Evolutionary conservation across 306 rosid species (phyloP).

Genomic region (Malus asiatica): DNA sequence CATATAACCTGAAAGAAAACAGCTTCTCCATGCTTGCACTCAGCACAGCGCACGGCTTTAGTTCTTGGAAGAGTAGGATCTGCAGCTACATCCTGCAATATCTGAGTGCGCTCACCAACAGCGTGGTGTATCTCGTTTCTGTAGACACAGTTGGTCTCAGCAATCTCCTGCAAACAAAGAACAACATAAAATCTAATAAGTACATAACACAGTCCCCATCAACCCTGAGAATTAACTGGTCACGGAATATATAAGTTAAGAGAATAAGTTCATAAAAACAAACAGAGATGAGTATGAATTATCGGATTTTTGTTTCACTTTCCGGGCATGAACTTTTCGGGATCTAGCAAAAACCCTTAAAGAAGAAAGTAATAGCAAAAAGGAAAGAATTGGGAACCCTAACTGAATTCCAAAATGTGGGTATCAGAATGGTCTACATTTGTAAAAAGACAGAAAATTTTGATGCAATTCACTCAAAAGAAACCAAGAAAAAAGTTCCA

Average conservation of each 20-base stretch:
- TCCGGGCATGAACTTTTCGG: neutral
- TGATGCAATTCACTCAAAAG: neutral
- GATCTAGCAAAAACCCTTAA: neutral
- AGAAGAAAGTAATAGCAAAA: neutral
- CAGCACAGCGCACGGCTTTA: conserved; percentile 77
- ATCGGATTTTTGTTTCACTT: neutral
- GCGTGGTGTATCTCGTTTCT: conserved; percentile 91
- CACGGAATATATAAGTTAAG: neutral
- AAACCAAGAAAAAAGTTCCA: neutral
- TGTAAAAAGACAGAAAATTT: neutral
- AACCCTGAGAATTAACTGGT: neutral
- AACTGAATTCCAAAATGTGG: neutral
- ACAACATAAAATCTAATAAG: neutral
- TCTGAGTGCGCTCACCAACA: conserved; percentile 87
- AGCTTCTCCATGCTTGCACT: conserved; percentile 97
- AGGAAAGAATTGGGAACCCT: neutral
- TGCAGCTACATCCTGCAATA: conserved; percentile 84
- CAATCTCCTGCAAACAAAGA: conserved; percentile 61
- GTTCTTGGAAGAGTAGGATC: conserved; percentile 99
- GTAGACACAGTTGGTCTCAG: conserved; percentile 84
- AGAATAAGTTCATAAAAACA: neutral
- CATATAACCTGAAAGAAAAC: conserved; percentile 83
- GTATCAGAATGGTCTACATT: neutral
- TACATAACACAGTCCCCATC: neutral
- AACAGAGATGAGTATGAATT: neutral